Evolutionary conservation across 768 basidiomycete species (phyloP), one percentile per base, ranked within the genome.

Genomic region (Asterophora lycoperdoides): DNA sequence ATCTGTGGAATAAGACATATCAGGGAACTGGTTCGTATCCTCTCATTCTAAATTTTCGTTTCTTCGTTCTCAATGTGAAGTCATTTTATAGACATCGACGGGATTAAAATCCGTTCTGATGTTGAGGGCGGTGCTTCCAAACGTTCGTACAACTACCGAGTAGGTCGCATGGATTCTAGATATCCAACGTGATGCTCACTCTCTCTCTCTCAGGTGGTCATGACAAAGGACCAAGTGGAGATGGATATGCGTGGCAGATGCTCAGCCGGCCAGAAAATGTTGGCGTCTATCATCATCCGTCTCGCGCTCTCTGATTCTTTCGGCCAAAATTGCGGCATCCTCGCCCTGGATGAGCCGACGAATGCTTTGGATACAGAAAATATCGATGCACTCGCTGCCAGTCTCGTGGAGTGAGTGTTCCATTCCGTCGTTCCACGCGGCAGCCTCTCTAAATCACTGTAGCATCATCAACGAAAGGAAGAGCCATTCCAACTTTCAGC

Each of bases 241-340:
- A 93, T 99, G 89, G 96, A 98, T 68, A 99, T 99, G 96, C 84
- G 96, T 48, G 96, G 96, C 19, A 83, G 96, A 54, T 99, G 96
- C 69, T 93, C 90, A 13, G 96, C 96, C 1, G 96, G 96, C 0
- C 96, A 99, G 69, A 99, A 99, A 71, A 97, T 98, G 79, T 72
- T 99, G 50, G 96, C 95, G 8, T 94, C 91, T 17, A 97, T 98
- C 67, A 92, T 98, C 68, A 98, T 99, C 60, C 84, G 96, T 5
- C 82, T 99, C 30, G 96, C 96, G 3, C 76, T 99, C 20, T 95
- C 95, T 5, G 96, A 99, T 63, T 95, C 93, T 2, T 98, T 99
- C 60, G 93, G 93, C 2, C 90, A 93, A 64, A 96, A 95, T 57
- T 98, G 96, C 66, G 96, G 96, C 15, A 96, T 99, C 55, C 79